Evolutionary conservation across 1,284 basidiomycete genomes (phyloP).

Genomic region (Kalmanozyma brasiliensis): DNA sequence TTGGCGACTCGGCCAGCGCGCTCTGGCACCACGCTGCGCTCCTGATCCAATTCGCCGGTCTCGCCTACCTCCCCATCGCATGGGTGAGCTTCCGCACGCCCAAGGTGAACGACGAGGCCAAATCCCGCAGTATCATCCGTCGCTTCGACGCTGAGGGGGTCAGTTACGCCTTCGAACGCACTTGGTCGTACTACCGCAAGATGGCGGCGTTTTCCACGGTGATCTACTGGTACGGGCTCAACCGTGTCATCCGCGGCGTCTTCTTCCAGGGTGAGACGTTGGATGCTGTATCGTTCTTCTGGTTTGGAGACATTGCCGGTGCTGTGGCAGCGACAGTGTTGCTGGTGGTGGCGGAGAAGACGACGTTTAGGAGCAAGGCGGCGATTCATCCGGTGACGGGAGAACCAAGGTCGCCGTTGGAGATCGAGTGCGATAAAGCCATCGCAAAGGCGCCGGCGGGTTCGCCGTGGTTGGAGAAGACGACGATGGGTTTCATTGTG

Average conservation of each 20-base stretch:
- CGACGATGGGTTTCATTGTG: slow-evolving; percentile 19
- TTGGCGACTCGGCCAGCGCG: slow-evolving; percentile 10
- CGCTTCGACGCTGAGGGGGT: slow-evolving; percentile 47
- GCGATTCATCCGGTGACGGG: slow-evolving; percentile 38
- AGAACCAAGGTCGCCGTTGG: slow-evolving; percentile 25
- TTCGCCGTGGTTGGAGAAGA: slow-evolving; percentile 46
- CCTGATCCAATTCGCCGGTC: slow-evolving; percentile 29
- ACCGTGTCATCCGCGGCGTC: slow-evolving; percentile 34
- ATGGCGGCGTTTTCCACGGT: slow-evolving; percentile 40
- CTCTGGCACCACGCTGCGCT: slow-evolving; percentile 37
- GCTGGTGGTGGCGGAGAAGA: slow-evolving; percentile 34
- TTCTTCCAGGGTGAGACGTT: slow-evolving; percentile 17
- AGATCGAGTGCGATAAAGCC: slow-evolving; percentile 51
- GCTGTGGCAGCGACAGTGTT: slow-evolving; percentile 13
- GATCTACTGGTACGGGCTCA: slow-evolving; percentile 55
- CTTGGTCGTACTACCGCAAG: slow-evolving; percentile 56
- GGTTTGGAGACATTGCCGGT: slow-evolving; percentile 42
- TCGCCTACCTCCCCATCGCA: slow-evolving; percentile 33
- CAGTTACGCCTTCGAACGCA: slow-evolving; percentile 52
- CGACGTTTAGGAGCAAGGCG: slow-evolving; percentile 38
- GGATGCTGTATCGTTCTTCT: slow-evolving; percentile 41
- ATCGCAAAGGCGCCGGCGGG: slow-evolving; percentile 51
- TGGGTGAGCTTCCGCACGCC: slow-evolving; percentile 42
- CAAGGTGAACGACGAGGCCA: slow-evolving; percentile 37
- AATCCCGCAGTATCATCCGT: slow-evolving; percentile 32